Evolutionary conservation across 2,329 filamentous ascomycete species (phyloP).

Genomic region (Pyrenophora tritici-repentis): DNA sequence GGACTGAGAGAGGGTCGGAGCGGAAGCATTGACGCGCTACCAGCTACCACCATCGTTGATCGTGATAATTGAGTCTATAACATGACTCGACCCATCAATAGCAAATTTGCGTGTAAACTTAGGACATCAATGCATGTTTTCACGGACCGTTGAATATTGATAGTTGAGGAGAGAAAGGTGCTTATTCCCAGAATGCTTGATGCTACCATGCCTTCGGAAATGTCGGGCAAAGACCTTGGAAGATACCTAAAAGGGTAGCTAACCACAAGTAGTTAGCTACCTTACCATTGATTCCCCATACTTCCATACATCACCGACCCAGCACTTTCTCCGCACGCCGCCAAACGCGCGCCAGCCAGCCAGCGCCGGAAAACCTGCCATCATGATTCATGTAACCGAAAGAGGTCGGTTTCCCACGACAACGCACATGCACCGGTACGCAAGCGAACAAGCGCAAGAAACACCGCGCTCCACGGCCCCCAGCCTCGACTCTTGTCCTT

Average conservation of each 20-base stretch:
- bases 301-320: too few relatives aligned
- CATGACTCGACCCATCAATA: too few relatives aligned
- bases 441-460: neutral
- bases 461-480: neutral
- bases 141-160: too few relatives aligned
- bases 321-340: neutral
- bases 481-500: neutral
- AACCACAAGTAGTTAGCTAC: neutral
- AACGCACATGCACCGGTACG: neutral
- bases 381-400: slow-evolving; percentile 3
- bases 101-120: too few relatives aligned
- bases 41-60: too few relatives aligned
- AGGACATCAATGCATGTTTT: too few relatives aligned
- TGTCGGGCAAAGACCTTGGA: too few relatives aligned
- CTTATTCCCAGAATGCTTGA: neutral
- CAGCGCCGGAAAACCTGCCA: neutral
- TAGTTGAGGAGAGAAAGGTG: too few relatives aligned
- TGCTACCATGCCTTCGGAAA: neutral
- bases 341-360: neutral
- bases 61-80: too few relatives aligned
- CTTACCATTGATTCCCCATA: too few relatives aligned
- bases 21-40: neutral
- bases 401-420: slow-evolving; percentile 10
- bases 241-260: neutral
- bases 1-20: slow-evolving; percentile 1